phyloP scores from a whole-genome alignment of 176 grass and related monocot species.

The Pharus latifolius region DNA sequence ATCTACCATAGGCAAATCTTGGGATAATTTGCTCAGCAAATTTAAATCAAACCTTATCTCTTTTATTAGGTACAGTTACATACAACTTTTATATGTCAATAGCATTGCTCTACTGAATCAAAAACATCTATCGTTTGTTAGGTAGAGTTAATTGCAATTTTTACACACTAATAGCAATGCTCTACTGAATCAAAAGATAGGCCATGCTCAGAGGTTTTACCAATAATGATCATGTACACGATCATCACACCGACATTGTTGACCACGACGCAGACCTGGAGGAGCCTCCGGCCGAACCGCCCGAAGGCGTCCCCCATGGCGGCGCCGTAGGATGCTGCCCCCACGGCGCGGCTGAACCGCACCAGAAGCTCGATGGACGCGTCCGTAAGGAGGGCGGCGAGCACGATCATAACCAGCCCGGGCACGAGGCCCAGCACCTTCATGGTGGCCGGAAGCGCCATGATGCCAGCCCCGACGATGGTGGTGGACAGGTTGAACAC shows the following conservation, averaged over 20 bases:
- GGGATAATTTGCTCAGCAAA: no score
- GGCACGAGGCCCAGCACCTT: constrained; percentile 86
- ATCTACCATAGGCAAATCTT: no score
- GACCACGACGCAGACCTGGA: constrained; percentile 77
- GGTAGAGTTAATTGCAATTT: no score
- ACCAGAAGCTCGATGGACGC: constrained; percentile 80
- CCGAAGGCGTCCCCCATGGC: constrained; percentile 82
- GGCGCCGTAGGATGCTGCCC: constrained; percentile 54
- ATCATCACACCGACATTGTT: constrained; percentile 92
- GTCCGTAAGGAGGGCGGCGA: constrained; percentile 79
- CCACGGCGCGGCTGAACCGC: constrained; percentile 58
- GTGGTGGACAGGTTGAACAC: constrained; percentile 98
- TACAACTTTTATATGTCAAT: no score
- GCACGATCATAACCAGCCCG: constrained; percentile 62
- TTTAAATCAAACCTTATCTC: no score
- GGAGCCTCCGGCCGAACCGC: constrained; percentile 39
- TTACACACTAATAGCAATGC: no score
- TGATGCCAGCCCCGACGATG: constrained; percentile 94
- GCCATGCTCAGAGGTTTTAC: constrained; percentile 15
- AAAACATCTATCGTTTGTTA: no score
- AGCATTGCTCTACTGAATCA: no score
- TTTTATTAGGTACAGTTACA: no score
- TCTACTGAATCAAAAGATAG: background rate
- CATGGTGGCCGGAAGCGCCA: constrained; percentile 94
- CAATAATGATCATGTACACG: constrained; percentile 98